phyloP scores from a whole-genome alignment of 805 yeast genomes.

The Maudiozyma turicensis region DNA sequence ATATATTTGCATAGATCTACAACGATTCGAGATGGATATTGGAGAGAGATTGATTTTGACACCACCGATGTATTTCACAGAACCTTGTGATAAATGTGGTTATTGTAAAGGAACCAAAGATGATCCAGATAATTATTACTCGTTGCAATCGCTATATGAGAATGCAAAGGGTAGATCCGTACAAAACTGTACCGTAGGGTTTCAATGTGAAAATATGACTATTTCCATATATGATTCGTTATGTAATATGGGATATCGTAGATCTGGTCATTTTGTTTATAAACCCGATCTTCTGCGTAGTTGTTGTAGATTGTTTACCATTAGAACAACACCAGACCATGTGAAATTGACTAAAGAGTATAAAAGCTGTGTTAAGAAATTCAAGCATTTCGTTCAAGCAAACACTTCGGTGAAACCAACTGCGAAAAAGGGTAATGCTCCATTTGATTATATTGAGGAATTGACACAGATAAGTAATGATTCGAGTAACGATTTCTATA shows the following conservation, averaged over 20 bases:
- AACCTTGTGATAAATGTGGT: conserved; percentile 46
- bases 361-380: conserved; percentile 53
- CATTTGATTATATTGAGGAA: conserved; percentile 26
- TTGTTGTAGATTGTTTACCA: conserved; percentile 75
- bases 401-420: not conserved
- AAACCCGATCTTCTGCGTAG: conserved; percentile 58
- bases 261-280: conserved; percentile 65
- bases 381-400: conserved; percentile 21
- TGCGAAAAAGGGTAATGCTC: conserved; percentile 5
- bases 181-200: conserved; percentile 29
- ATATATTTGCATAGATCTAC: too few relatives aligned
- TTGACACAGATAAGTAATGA: conserved; percentile 33
- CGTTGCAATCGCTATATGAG: conserved; percentile 31
- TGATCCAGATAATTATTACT: conserved; percentile 30
- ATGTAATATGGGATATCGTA: conserved; percentile 65
- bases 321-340: conserved; percentile 44
- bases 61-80: conserved; percentile 36
- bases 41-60: conserved; percentile 31
- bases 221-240: conserved; percentile 49
- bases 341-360: conserved; percentile 55
- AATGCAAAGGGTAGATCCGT: conserved; percentile 7
- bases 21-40: conserved; percentile 5
- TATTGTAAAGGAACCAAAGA: conserved; percentile 53
- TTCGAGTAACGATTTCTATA: conserved; percentile 19
- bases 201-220: conserved; percentile 37